These are phyloP conservation scores for Monoraphidium neglectum DNA, from an alignment of 139 green algal genomes.

Conservation along the genomic window DNA sequence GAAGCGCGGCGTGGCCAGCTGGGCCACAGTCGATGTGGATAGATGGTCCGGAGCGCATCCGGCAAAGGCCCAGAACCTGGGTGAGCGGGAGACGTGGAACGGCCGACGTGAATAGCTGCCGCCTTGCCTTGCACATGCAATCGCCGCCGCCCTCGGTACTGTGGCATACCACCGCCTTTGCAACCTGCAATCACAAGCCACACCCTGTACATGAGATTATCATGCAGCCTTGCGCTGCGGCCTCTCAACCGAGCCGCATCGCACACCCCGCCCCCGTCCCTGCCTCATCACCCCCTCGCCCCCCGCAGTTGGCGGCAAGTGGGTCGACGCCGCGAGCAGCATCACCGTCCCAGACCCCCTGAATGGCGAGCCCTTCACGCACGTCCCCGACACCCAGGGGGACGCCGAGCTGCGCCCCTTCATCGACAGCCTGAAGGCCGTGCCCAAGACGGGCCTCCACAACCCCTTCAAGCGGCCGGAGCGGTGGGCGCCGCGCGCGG, in stretches of 20 bases:
- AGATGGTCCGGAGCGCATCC: conserved; percentile 51
- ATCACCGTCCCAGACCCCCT: conserved; percentile 78
- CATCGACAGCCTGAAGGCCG: conserved; percentile 67
- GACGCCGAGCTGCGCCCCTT: conserved; percentile 72
- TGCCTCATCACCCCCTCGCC: background rate
- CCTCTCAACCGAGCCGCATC: background rate
- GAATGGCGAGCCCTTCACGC: conserved; percentile 79
- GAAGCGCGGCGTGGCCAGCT: conserved; percentile 22
- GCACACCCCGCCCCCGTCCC: no score
- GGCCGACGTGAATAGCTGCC: background rate
- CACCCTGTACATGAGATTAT: background rate
- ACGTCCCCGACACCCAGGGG: conserved; percentile 70
- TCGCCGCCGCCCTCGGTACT: background rate
- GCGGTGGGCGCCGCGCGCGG: no score
- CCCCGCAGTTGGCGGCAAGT: conserved; percentile 73
- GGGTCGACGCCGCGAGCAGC: conserved; percentile 44
- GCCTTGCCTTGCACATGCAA: background rate
- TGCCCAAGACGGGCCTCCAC: conserved; percentile 89
- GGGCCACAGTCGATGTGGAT: conserved; percentile 66
- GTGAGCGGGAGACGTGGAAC: conserved; percentile 32
- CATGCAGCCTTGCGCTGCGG: background rate
- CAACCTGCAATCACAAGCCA: no score
- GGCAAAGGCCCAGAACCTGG: conserved; percentile 60
- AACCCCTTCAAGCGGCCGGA: conserved; percentile 94
- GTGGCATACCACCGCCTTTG: conserved; percentile 5